A percentile compares a stretch with the other conserved stretches of the same genome.
These are phyloP conservation scores for Ceratobasidium sp. DNA, from an alignment of 1,284 basidiomycete species.

Conservation along the genomic window DNA sequence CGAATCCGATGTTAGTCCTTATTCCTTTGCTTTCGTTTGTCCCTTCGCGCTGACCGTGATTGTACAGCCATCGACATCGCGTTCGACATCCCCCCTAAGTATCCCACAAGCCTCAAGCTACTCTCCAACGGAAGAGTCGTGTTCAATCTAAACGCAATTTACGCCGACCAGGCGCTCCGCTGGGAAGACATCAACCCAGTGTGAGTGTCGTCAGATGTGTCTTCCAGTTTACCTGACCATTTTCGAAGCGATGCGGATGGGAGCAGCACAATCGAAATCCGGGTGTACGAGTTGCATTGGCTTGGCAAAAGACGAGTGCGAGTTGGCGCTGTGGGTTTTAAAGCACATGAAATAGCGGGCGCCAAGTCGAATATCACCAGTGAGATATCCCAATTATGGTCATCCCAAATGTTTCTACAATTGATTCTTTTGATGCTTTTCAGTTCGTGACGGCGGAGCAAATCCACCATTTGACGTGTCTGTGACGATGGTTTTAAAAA, in stretches of 20 bases:
- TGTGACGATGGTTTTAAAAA: not conserved
- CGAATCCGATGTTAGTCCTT: not conserved
- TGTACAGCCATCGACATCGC: not conserved
- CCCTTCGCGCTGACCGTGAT: not conserved
- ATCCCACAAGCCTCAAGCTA: conserved; percentile 2
- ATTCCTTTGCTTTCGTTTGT: not conserved
- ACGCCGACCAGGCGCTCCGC: not conserved
- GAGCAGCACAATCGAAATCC: not conserved
- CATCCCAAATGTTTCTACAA: not conserved
- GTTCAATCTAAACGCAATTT: not conserved
- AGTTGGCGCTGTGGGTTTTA: not conserved
- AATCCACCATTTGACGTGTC: not conserved
- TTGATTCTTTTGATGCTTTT: not conserved
- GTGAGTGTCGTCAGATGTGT: not conserved
- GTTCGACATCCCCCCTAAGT: not conserved
- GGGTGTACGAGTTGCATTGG: not conserved
- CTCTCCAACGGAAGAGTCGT: not conserved
- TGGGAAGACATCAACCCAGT: conserved; percentile 8
- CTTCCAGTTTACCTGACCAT: not conserved
- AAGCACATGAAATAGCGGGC: not conserved
- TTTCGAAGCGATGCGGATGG: not conserved
- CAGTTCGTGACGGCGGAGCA: not conserved
- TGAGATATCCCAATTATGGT: not conserved
- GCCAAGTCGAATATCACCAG: not conserved
- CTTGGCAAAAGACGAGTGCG: not conserved